Evolutionary conservation across 768 basidiomycete genomes (phyloP).

Genomic region (Suillus hirtellus): DNA sequence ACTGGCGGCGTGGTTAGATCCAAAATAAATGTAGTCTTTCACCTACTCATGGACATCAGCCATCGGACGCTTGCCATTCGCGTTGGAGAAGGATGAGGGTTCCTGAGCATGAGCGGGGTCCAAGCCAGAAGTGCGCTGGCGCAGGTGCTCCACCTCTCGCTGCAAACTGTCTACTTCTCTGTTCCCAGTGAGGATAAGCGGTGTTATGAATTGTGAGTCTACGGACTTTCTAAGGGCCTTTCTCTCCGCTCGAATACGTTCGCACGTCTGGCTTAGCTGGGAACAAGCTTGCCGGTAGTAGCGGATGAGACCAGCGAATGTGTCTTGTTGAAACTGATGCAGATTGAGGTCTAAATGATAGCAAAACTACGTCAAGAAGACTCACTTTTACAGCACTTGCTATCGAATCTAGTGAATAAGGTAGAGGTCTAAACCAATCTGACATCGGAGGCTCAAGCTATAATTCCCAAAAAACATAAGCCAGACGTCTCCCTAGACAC

Average conservation of each 20-base stretch:
- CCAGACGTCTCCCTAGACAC: background rate
- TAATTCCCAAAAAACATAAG: conserved; percentile 10
- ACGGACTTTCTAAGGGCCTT: conserved; percentile 55
- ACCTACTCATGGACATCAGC: conserved; percentile 44
- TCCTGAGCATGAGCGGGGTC: conserved; percentile 26
- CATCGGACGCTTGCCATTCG: conserved; percentile 69
- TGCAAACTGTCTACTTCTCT: conserved; percentile 53
- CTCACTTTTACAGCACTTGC: conserved; percentile 68
- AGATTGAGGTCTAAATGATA: background rate
- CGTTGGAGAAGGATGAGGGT: conserved; percentile 44
- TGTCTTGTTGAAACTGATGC: conserved; percentile 75
- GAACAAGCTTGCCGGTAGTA: conserved; percentile 59
- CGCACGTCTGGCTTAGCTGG: conserved; percentile 40
- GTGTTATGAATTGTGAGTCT: conserved; percentile 10
- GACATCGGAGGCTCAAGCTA: conserved; percentile 84
- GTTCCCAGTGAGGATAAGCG: conserved; percentile 2
- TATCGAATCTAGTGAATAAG: conserved; percentile 59
- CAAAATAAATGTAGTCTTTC: background rate
- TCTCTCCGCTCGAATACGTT: conserved; percentile 39
- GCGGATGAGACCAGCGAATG: conserved; percentile 65
- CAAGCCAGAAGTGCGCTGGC: conserved; percentile 31
- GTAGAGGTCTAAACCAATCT: conserved; percentile 73
- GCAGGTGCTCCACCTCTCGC: conserved; percentile 51
- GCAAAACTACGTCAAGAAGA: background rate
- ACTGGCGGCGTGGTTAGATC: conserved; percentile 11